Percentiles rank a stretch among this genome's conserved stretches.
Evolutionary conservation across 208 protist species (phyloP).

Genomic region (Leishmania gerbilli): DNA sequence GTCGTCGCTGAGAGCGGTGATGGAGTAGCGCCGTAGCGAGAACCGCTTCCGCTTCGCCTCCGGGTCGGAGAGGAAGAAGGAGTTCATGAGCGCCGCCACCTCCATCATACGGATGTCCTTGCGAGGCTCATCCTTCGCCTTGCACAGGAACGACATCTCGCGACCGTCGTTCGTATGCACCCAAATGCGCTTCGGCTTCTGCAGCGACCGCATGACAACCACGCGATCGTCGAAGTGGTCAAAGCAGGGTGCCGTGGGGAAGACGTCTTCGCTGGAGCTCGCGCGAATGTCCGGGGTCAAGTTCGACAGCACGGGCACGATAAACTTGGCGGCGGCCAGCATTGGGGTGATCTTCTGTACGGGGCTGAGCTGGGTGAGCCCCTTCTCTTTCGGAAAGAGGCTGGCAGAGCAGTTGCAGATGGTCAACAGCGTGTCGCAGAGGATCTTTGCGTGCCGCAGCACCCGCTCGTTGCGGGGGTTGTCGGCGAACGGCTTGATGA

Average conservation of each 20-base stretch:
- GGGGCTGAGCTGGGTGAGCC: constrained; percentile 56
- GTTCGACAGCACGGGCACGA: constrained; percentile 77
- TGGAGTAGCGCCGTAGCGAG: constrained; percentile 82
- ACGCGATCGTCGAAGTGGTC: constrained; percentile 70
- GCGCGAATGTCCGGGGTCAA: constrained; percentile 63
- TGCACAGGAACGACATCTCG: constrained; percentile 89
- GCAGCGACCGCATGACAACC: constrained; percentile 86
- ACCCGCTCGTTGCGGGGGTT: constrained; percentile 32
- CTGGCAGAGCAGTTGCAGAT: constrained; percentile 69
- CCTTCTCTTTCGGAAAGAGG: constrained; percentile 39
- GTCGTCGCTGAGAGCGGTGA: constrained; percentile 90
- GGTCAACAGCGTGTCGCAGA: constrained; percentile 77
- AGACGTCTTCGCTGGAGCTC: constrained; percentile 36
- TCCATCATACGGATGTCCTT: constrained; percentile 98
- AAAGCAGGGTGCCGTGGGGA: constrained; percentile 68
- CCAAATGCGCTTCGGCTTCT: constrained; percentile 93
- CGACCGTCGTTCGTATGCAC: constrained; percentile 77
- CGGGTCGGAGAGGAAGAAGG: constrained; percentile 83
- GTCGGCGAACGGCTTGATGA: constrained; percentile 54
- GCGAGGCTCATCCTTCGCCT: constrained; percentile 93
- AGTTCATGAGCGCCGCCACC: constrained; percentile 93
- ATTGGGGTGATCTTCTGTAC: constrained; percentile 58
- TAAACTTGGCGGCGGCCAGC: constrained; percentile 47
- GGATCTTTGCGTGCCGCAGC: constrained; percentile 46
- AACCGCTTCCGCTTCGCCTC: constrained; percentile 86